phyloP scores from a whole-genome alignment of 441 rosid genomes.

The Sinapis alba region DNA sequence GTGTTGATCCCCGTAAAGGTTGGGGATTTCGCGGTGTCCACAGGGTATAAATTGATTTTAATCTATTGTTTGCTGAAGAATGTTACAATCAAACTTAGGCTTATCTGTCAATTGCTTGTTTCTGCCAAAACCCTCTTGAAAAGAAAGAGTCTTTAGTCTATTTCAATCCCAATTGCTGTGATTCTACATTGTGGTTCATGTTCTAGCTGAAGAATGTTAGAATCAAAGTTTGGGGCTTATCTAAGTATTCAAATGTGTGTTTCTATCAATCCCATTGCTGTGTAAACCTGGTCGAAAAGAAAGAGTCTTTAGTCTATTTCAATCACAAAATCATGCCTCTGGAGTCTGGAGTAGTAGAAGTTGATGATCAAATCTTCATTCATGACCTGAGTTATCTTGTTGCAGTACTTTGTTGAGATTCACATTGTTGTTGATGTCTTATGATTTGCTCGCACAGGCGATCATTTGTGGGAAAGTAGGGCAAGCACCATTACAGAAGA shows the following conservation, averaged over 20 bases:
- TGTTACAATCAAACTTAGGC: background rate
- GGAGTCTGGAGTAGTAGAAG: background rate
- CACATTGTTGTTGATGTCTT: background rate
- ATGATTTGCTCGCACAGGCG: slow-evolving; percentile 58
- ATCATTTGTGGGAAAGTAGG: slow-evolving; percentile 92
- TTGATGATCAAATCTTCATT: background rate
- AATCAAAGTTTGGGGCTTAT: no score
- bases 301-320: no score
- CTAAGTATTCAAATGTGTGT: no score
- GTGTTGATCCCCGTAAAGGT: slow-evolving; percentile 89
- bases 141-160: background rate
- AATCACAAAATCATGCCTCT: no score
- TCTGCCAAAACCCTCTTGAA: background rate
- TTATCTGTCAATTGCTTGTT: background rate
- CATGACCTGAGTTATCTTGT: background rate
- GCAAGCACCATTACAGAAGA: slow-evolving; percentile 88
- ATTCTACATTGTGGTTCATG: no score
- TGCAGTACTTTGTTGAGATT: background rate
- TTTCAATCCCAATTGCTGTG: background rate
- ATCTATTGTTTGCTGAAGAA: slow-evolving; percentile 1
- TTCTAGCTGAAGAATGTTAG: no score
- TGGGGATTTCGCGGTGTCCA: slow-evolving; percentile 95
- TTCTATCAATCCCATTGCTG: no score
- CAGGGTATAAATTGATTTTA: slow-evolving; percentile 45
- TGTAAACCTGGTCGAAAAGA: no score